Percentiles rank a stretch among this genome's conserved stretches.
Conservation (phyloP, 257 asterid species). For the Solanum ahanhuiri region DNA sequence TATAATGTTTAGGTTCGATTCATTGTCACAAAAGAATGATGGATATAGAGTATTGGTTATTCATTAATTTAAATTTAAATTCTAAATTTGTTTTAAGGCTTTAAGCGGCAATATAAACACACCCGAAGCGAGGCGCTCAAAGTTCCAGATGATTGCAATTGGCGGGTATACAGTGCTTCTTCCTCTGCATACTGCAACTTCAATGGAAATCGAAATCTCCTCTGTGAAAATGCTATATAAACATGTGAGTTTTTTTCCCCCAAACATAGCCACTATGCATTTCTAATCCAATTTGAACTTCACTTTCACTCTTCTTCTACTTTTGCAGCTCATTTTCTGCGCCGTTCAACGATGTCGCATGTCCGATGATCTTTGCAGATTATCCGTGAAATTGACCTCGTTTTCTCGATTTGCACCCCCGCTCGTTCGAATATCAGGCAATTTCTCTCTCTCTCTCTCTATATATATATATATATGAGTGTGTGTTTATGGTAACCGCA, state of each 20-base stretch:
- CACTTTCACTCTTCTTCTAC: neutral
- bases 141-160: neutral
- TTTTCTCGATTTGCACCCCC: constrained; percentile 18
- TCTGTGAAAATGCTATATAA: constrained; percentile 43
- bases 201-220: constrained; percentile 39
- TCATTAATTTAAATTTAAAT: neutral
- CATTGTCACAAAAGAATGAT: neutral
- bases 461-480: too few relatives aligned
- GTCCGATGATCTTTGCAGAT: constrained; percentile 58
- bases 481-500: neutral
- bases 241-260: constrained; percentile 15
- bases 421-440: constrained; percentile 55
- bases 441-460: neutral
- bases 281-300: neutral
- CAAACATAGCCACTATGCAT: neutral
- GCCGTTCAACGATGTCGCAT: constrained; percentile 74
- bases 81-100: neutral
- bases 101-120: neutral
- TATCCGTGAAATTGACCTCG: constrained; percentile 45
- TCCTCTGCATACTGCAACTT: neutral
- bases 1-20: neutral
- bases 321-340: constrained; percentile 52
- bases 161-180: neutral
- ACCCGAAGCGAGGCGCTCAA: neutral
- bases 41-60: neutral